Evolutionary conservation across 2,329 filamentous ascomycete species (phyloP), one percentile per base, ranked within the genome.

Genomic region (Fusarium sulawesiense): DNA sequence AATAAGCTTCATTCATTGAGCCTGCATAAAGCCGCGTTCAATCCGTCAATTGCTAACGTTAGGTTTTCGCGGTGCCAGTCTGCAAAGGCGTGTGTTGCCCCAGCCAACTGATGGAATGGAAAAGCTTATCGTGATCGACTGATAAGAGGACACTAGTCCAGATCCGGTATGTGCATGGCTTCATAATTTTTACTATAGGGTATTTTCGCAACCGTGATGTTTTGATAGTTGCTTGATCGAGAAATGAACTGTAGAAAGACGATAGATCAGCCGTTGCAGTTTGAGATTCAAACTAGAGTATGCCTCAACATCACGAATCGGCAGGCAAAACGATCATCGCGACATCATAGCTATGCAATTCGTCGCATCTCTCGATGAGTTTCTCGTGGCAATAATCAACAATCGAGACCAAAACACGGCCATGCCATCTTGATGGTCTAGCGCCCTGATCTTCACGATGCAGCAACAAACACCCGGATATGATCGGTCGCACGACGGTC

Each of bases 401-500:
- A 12, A 42, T 23, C 1, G 2, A 30, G 32, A 64, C 50, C 18
- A 14, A 46, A 12, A 5, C 16, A 11, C 4, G 6, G 1, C 29
- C 12, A 13, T 29, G 29, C 29, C 29, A 29, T 29, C 29, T 13
- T 3, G 11, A 4, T 10, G 3, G 25, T 12, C 23, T 2, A 6
- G 16, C 25, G 25, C 45, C 20, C 23, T 32, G 45, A 69, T 55
- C 45, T 53, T 50, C 13, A 37, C 21, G 42, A 47, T 18, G 25
- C 41, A 41, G 55, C 20, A 29, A 46, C 40, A 16, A 29, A 32
- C 42, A 20, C n/a, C n/a, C 32, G 32, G 21, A n/a, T 40, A 12
- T 37, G 8, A 49, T 23, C 10, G 20, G 32, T 9, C 46, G 40
- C 60, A 20, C 25, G 1, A 23, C 10, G 4, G 34, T 37, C 18